Evolutionary conservation across 2,329 filamentous ascomycete species (phyloP), one percentile per base, ranked within the genome.

Genomic region (Monilinia laxa): DNA sequence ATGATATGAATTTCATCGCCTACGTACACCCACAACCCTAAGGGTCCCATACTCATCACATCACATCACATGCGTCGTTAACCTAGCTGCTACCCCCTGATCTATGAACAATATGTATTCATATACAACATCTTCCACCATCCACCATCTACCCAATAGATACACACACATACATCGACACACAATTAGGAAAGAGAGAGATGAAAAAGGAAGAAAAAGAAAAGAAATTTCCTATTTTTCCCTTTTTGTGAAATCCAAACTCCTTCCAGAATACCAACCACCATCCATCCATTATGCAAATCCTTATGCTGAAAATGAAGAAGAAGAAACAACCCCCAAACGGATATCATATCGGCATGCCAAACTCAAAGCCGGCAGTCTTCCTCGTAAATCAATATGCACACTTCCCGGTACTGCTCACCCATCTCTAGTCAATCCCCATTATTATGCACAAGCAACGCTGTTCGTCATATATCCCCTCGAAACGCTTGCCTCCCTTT

Each of bases 401-500:
- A 23, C 12, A 9, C 14, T 4, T 35, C 31, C 45, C 28, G 9
- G 9, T 45, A 28, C 11, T 23, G 25, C 23, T 3, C n/a, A 25
- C 11, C 25, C 10, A 28, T 52, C 49, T 62, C 20, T 11, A 23
- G 5, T 11, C 16, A 10, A 25, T 25, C 14, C 28, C 31, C 58
- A 62, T 51, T 14, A 62, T 62, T 62, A 62, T 62, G 16, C 45
- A 62, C 31, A 62, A 20, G 7, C 23, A 40, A 38, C 31, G 45
- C 45, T 51, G 2, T 20, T 14, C 38, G 14, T 51, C n/a, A 14
- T 52, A 51, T 40, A 20, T 62, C 28, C 45, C 45, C 58, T 51
- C 25, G 1, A 40, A 25, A 12, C 45, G 45, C 14, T 62, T 35
- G 28, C 56, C 31, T 55, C 23, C 16, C 11, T 11, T 42, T 9